Base-by-base conservation (phyloP, 1,139 yeast genomes). In the Sporopachydermia cereana region DNA sequence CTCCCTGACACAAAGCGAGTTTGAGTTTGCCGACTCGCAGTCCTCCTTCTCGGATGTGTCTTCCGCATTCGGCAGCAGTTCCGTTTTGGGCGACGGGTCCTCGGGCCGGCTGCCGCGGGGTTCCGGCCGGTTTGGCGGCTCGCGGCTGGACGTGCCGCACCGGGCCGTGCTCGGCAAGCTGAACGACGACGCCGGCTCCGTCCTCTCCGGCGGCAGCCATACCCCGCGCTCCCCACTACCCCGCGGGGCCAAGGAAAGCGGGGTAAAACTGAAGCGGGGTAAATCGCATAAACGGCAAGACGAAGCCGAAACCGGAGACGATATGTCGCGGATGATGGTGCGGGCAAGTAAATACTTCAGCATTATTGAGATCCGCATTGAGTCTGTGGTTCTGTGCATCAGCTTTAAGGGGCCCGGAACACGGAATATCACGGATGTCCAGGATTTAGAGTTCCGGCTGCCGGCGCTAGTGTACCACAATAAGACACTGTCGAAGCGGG, bases 401-500 rank as follows among this genome's bases (percentile, higher is more conserved):
- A 83, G 94, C 49, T 85, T 84, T 66, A 78, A 79, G 57, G 95
- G 95, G 2, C 74, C 81, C 1, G 83, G 84, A 41, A 71, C 74
- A 45, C 64, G 79, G 46, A 75, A 73, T 49, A 64, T 88, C 42
- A 71, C 86, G 7, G 86, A 86, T 58, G 83, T 88, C 14, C 81
- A 83, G 50, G 76, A 79, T 50, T 71, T 89, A 49, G 71, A 69
- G 23, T 67, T 88, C 30, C 71, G 69, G 23, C 65, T 85, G 36
- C 96, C 96, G 0, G 64, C 63, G n/a, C 63, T 86, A 42, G 71
- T 67, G 48, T 83, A 84, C 57, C 60, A 60, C 42, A 75, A 85
- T 60, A 79, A 78, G 63, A 66, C 85, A 25, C 84, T 95, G 93
- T 78, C 94, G 1, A 76, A 76, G 44, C 76, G 82, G 51, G 96